phyloP scores from a whole-genome alignment of 768 basidiomycete genomes.

The Tulasnella sp. region DNA sequence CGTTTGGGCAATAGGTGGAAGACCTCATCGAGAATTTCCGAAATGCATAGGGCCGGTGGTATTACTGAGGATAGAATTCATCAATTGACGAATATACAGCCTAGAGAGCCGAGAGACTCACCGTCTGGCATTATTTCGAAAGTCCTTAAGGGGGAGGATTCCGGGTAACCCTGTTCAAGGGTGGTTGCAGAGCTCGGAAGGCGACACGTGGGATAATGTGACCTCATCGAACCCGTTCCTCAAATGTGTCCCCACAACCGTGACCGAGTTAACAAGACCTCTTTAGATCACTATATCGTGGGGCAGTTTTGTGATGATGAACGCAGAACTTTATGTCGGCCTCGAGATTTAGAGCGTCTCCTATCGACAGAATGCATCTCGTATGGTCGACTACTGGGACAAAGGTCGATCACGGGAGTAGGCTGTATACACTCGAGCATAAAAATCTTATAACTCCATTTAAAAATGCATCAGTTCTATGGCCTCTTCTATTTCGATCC shows the following conservation, averaged over 20 bases:
- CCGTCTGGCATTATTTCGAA: not conserved
- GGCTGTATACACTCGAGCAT: no score
- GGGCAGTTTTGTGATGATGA: no score
- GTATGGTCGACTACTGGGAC: no score
- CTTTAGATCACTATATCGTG: no score
- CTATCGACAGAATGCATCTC: no score
- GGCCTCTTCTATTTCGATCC: no score
- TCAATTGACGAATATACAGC: not conserved
- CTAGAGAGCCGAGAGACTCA: not conserved
- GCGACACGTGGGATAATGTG: not conserved
- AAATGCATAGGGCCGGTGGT: conserved; percentile 2
- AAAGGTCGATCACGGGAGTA: no score
- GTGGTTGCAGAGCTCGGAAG: not conserved
- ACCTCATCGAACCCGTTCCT: not conserved
- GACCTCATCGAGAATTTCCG: not conserved
- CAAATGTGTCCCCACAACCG: not conserved
- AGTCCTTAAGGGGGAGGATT: not conserved
- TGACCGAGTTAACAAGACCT: not conserved
- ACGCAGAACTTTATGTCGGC: no score
- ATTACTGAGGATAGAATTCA: not conserved
- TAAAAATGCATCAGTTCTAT: no score
- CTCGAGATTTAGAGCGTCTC: no score
- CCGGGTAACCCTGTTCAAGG: not conserved
- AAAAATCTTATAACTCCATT: no score
- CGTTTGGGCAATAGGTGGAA: not conserved